These are phyloP conservation scores for Mitragyna speciosa DNA, from an alignment of 257 asterid species.

Conservation along the genomic window DNA sequence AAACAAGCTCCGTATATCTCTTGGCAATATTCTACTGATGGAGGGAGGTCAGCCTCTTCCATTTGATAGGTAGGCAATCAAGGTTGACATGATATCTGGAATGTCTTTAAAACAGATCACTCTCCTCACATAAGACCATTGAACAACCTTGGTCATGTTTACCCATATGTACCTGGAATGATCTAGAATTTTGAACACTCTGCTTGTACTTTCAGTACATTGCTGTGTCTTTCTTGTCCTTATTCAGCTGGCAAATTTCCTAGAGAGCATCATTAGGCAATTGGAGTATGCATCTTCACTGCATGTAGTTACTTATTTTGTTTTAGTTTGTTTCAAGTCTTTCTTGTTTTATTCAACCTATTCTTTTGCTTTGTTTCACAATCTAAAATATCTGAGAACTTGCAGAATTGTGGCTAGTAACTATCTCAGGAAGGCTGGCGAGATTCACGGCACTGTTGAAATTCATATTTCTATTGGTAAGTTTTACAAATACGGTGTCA, in stretches of 20 bases:
- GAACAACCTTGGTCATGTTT: neutral
- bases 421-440: constrained; percentile 68
- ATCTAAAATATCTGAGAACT: constrained; percentile 6
- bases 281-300: neutral
- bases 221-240: neutral
- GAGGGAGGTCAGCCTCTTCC: constrained; percentile 89
- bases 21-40: constrained; percentile 83
- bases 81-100: neutral
- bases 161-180: too few species aligned
- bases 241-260: neutral
- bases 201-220: neutral
- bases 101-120: neutral
- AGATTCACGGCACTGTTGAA: constrained; percentile 72
- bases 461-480: constrained; percentile 73
- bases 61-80: constrained; percentile 64
- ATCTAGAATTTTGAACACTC: neutral
- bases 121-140: neutral
- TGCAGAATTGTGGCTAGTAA: constrained; percentile 80
- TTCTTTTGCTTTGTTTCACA: neutral
- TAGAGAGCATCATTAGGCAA: neutral
- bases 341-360: neutral
- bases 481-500: constrained; percentile 6
- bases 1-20: constrained; percentile 66
- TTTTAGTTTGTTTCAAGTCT: neutral
- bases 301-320: neutral